Evolutionary conservation across 352 stramenopile species (phyloP).

Genomic region (Phytopythium vexans): DNA sequence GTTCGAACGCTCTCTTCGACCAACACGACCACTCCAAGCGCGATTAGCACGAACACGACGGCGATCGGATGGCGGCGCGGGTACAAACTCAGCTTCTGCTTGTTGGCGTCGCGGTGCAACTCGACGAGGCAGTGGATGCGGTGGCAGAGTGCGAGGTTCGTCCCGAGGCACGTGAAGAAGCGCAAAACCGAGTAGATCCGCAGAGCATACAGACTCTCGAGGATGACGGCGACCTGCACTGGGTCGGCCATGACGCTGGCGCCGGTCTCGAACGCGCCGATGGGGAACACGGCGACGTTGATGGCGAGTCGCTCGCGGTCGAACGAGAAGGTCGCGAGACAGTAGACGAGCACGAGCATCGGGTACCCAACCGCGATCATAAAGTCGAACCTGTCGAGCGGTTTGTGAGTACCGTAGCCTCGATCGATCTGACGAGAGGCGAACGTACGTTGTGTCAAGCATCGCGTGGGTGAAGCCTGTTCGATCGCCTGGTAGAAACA

Average conservation of each 20-base stretch:
- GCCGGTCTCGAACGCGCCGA: conserved; percentile 10
- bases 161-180: conserved; percentile 27
- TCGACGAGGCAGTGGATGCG: conserved; percentile 10
- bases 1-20: conserved; percentile 8
- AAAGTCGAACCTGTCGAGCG: conserved; percentile 17
- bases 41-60: conserved; percentile 11
- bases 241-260: conserved; percentile 23
- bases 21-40: conserved; percentile 7
- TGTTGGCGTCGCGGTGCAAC: conserved; percentile 5
- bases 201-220: conserved; percentile 26
- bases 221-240: conserved; percentile 17
- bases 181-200: conserved; percentile 20
- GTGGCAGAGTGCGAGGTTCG: conserved; percentile 19
- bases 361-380: conserved; percentile 23
- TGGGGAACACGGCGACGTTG: conserved; percentile 15
- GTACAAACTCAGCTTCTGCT: conserved; percentile 9
- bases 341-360: conserved; percentile 18
- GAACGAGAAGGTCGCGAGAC: conserved; percentile 22
- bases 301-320: conserved; percentile 16
- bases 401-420: not conserved
- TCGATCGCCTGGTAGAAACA: conserved; percentile 13
- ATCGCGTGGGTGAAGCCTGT: conserved; percentile 12
- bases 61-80: conserved; percentile 14
- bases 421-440: not conserved
- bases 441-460: conserved; percentile 28